Base-by-base conservation (phyloP, 1,139 yeast genomes). In the Hyphopichia burtonii region DNA sequence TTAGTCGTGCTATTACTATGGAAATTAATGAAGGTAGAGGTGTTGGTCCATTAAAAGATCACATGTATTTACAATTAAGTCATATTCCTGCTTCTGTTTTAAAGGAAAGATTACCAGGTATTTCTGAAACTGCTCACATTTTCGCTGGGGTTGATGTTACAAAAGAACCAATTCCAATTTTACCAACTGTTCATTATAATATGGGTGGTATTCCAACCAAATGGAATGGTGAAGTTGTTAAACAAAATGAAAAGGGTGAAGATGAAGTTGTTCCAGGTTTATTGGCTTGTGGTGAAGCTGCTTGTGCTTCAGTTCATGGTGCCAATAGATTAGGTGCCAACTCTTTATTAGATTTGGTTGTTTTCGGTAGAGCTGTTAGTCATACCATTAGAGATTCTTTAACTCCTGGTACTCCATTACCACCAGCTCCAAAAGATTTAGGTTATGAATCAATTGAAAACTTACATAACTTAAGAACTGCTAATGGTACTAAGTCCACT, bases 191-290 rank as follows among this genome's bases (percentile, higher is more conserved):
- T 51, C 99, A 93, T 73, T 93, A 93, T 79, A 93, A 93, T 73
- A 93, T 93, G 99, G 99, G 99, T 69, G 99, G 99, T 83, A 87
- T 93, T 55, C 99, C 99, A 68, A 93, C 99, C 56, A 89, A 86
- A 68, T 93, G 90, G 87, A 86, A 86, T 56, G 98, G 98, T 76
- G 97, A 93, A 74, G 97, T 83, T 40, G 69, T 93, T 55, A 89
- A 89, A 44, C 66, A 86, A 59, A 88, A 85, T 63, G 90, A 80
- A 60, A 80, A 86, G 55, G 99, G 99, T 59, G 82, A 91, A 59
- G 99, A 93, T 66, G 82, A 79, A 63, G 81, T 87, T 55, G 95
- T 93, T 49, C 95, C 95, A 58, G 99, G 99, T 59, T 79, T 93
- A 59, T 80, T 82, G 67, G 98, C 99, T 20, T 90, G 97, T 77